Evolutionary conservation across 352 stramenopile species (phyloP), one percentile per base, ranked within the genome.

Genomic region (Globisporangium canariense): DNA sequence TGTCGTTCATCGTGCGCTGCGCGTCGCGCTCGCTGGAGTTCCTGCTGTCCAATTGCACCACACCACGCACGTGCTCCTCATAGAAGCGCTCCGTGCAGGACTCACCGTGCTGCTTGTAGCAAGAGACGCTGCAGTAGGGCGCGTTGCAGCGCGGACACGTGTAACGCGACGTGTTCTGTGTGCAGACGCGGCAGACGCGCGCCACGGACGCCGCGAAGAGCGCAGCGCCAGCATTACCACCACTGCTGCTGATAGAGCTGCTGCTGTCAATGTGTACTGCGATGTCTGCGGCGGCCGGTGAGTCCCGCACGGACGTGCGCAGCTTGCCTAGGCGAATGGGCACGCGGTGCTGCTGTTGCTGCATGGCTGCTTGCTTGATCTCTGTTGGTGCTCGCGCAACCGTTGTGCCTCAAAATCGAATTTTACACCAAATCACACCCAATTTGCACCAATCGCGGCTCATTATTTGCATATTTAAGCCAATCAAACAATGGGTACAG

Each of bases 1-100:
- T 65, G 50, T 78, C 69, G 51, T 76, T 72, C 20, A 84, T 80
- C 25, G 53, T 71, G 14, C 71, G 75, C 58, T 85, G 56, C 13
- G 34, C 43, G 66, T 66, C 68, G 47, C 67, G 41, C 10, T 76
- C 70, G 22, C 69, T 53, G 7, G 28, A 34, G 45, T 56, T 58
- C 25, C 46, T 70, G 36, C 75, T 71, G 32, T 70, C 38, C 11
- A 91, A 43, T 30, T 73, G 53, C 64, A 91, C 83, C 28, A 90
- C 79, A 51, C 63, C 76, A 11, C 70, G 68, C 25, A 94, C 85
- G 41, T 93, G 79, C 4, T 62, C 70, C 54, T 93, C 80, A 60
- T 86, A 94, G 65, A 96, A 96, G 25, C 73, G 69, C 62, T 96
- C 88, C 0, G 84, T 94, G 64, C 88, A 96, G 11, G 52, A 62